Evolutionary conservation across 1,284 basidiomycete genomes (phyloP).

Genomic region (Leccinum insigne): DNA sequence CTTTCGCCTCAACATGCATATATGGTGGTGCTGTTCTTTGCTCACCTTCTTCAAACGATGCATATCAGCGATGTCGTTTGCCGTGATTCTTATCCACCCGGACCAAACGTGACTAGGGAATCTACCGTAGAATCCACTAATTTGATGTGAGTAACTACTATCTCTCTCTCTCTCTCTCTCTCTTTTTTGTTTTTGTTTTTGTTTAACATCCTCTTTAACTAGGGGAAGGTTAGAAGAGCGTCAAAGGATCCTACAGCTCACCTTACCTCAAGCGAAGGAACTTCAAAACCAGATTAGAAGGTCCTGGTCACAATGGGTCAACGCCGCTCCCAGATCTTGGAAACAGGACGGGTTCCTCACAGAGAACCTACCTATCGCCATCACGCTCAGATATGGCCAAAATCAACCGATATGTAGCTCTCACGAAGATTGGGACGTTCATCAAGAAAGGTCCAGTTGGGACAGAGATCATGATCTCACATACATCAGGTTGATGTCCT

Average conservation of each 20-base stretch:
- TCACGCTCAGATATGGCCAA: slow-evolving; percentile 8
- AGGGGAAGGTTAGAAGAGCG: neutral
- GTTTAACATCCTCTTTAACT: no score
- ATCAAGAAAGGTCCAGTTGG: neutral
- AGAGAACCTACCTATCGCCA: slow-evolving; percentile 1
- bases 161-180: no score
- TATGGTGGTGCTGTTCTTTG: slow-evolving; percentile 11
- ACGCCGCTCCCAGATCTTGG: neutral
- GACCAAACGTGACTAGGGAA: neutral
- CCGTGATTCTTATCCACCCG: neutral
- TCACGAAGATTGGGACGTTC: neutral
- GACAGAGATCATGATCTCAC: neutral
- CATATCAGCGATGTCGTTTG: neutral
- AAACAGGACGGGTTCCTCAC: slow-evolving; percentile 3
- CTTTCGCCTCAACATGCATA: neutral
- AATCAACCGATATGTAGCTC: slow-evolving; percentile 5
- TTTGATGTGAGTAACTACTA: neutral
- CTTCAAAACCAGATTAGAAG: neutral
- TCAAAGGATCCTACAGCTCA: slow-evolving; percentile 1
- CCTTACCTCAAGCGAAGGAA: neutral
- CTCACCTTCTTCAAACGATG: neutral
- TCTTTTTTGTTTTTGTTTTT: no score
- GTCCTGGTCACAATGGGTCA: neutral
- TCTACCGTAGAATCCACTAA: neutral
- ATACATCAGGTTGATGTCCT: neutral